Evolutionary conservation across 768 basidiomycete genomes (phyloP), one percentile per base, ranked within the genome.

Genomic region (Hygrocybe punicea): DNA sequence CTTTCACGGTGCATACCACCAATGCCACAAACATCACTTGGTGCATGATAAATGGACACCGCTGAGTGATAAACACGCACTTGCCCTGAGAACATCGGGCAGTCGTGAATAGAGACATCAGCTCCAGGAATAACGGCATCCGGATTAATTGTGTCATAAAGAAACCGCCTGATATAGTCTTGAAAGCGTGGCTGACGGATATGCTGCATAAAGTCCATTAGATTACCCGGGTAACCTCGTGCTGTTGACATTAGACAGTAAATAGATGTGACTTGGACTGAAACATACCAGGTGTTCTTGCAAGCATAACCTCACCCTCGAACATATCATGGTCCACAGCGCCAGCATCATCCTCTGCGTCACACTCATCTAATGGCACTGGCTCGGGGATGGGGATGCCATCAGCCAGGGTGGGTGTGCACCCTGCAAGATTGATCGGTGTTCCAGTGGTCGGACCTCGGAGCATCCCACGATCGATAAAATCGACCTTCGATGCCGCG

Each of bases 1-100:
- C 56, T 24, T 40, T 69, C 67, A 9, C 55, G 62, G 13, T 57
- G 55, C 62, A 70, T 62, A 19, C 66, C 64, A 34, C 37, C 42
- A 24, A 23, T 25, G n/a, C 33, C 37, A 6, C 33, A 51, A 13
- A 37, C 14, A n/a, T 51, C 50, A n/a, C 52, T 53, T 14, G 34
- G 40, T 5, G 44, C 54, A 39, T 33, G 7, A 25, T 25, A 23
- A 3, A 11, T 24, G 4, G 17, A 23, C 2, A 34, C 36, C 3
- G 36, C 29, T 10, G 54, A 19, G 16, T 19, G 13, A 21, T 19
- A 23, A 11, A 17, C 14, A 29, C 46, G 11, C 3, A 23, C 6
- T 47, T 35, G 14, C 14, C 21, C 56, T 46, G 2, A 19, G 23
- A 61, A 60, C 1, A 34, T 47, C 0, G 59, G 56, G 48, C 57